phyloP scores from a whole-genome alignment of 345 rosid genomes.

The Aurinia saxatilis region DNA sequence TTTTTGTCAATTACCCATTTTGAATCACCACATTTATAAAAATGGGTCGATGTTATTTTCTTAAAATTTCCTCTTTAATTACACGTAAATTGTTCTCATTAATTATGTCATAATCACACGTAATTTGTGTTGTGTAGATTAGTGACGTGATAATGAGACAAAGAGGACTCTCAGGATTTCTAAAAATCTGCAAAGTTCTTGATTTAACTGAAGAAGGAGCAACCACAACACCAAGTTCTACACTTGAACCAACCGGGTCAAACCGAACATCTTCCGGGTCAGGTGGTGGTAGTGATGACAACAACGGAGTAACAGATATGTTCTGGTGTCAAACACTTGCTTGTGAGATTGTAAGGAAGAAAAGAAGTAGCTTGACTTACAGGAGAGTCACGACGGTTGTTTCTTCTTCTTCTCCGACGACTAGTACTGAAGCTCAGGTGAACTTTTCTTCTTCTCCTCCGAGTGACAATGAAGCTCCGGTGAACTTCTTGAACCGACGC shows the following conservation, averaged over 20 bases:
- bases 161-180: slow-evolving; percentile 55
- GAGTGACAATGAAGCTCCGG: slow-evolving; percentile 39
- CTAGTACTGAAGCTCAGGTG: slow-evolving; percentile 45
- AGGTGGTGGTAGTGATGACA: slow-evolving; percentile 20
- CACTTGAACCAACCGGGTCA: slow-evolving; percentile 53
- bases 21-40: background rate
- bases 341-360: slow-evolving; percentile 67
- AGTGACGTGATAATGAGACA: slow-evolving; percentile 43
- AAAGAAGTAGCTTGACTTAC: slow-evolving; percentile 64
- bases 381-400: slow-evolving; percentile 29
- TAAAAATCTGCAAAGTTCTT: slow-evolving; percentile 58
- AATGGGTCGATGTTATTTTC: slow-evolving; percentile 1
- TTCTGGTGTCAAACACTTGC: slow-evolving; percentile 45
- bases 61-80: too few relatives aligned
- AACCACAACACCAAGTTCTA: slow-evolving; percentile 34
- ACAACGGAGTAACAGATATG: slow-evolving; percentile 24
- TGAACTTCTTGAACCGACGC: slow-evolving; percentile 49
- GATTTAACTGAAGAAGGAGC: slow-evolving; percentile 45
- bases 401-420: background rate
- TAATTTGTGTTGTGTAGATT: slow-evolving; percentile 35
- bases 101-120: background rate
- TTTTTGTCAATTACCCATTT: background rate
- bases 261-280: slow-evolving; percentile 54
- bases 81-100: background rate
- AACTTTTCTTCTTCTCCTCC: slow-evolving; percentile 16